Evolutionary conservation across 106 monocot genomes (phyloP).

Genomic region (Acorus calamus): DNA sequence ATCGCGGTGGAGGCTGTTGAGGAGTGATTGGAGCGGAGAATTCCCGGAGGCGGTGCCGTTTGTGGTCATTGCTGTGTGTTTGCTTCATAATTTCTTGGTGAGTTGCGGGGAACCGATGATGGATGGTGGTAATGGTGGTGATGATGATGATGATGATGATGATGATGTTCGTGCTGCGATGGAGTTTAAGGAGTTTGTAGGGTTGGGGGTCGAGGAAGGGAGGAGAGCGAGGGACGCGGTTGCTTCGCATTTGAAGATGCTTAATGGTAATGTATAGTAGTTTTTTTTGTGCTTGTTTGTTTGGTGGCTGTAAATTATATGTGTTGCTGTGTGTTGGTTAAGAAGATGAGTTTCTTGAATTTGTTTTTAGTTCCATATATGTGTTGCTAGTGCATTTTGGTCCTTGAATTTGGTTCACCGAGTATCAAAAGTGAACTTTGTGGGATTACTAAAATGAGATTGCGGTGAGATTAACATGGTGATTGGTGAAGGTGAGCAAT

Average conservation of each 20-base stretch:
- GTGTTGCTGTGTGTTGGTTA: too few relatives aligned
- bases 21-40: slow-evolving; percentile 50
- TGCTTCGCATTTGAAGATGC: slow-evolving; percentile 38
- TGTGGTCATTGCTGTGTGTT: slow-evolving; percentile 39
- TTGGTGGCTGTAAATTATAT: too few relatives aligned
- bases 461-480: too few relatives aligned
- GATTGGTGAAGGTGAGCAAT: too few relatives aligned
- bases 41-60: slow-evolving; percentile 60
- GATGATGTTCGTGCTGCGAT: too few relatives aligned
- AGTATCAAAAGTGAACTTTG: too few relatives aligned
- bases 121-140: slow-evolving; percentile 3
- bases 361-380: too few relatives aligned
- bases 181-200: slow-evolving; percentile 34
- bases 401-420: too few relatives aligned
- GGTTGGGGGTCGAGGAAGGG: slow-evolving; percentile 43
- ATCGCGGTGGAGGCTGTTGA: slow-evolving; percentile 58
- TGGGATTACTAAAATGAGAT: too few relatives aligned
- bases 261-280: slow-evolving; percentile 11
- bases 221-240: slow-evolving; percentile 40
- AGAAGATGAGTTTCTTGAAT: too few relatives aligned
- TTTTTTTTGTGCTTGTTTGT: neutral
- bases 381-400: too few relatives aligned
- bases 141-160: neutral
- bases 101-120: slow-evolving; percentile 47
- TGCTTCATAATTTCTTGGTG: slow-evolving; percentile 83